Evolutionary conservation across 164 flowering plant genomes (phyloP).

Genomic region (Umbellularia californica): DNA sequence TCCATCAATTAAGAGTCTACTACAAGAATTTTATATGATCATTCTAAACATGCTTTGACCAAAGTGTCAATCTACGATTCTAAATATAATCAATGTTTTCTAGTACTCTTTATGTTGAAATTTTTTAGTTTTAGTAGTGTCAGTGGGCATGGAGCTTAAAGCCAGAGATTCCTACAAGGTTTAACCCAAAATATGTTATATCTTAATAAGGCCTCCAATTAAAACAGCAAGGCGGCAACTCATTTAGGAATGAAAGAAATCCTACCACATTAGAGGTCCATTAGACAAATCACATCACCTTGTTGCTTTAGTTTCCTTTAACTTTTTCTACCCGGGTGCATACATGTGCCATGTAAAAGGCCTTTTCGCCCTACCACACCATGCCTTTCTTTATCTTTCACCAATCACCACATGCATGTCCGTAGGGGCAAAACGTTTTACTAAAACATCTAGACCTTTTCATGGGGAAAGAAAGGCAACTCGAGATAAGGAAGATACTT

Average conservation of each 20-base stretch:
- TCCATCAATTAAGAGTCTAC: too few relatives aligned
- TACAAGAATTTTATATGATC: too few relatives aligned
- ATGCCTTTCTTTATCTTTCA: background rate
- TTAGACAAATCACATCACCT: background rate
- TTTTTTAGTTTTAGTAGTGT: too few relatives aligned
- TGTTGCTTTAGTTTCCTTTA: background rate
- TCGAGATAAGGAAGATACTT: slow-evolving; percentile 1
- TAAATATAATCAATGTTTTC: too few relatives aligned
- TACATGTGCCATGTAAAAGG: background rate
- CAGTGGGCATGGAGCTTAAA: background rate
- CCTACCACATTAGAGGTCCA: too few relatives aligned
- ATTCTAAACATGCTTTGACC: too few relatives aligned
- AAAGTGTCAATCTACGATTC: too few relatives aligned
- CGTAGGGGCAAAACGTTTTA: background rate
- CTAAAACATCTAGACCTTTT: background rate
- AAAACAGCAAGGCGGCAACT: background rate
- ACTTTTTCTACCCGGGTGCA: background rate
- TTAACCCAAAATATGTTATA: too few relatives aligned
- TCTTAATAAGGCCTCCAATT: background rate
- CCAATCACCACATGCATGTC: background rate
- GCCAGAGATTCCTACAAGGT: background rate
- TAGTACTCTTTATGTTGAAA: background rate
- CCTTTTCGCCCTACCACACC: background rate
- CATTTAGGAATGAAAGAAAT: too few relatives aligned
- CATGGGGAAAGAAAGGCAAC: background rate